Conservation (phyloP, 371 early-diverging fungal genomes). For the Mortierella sp. region DNA sequence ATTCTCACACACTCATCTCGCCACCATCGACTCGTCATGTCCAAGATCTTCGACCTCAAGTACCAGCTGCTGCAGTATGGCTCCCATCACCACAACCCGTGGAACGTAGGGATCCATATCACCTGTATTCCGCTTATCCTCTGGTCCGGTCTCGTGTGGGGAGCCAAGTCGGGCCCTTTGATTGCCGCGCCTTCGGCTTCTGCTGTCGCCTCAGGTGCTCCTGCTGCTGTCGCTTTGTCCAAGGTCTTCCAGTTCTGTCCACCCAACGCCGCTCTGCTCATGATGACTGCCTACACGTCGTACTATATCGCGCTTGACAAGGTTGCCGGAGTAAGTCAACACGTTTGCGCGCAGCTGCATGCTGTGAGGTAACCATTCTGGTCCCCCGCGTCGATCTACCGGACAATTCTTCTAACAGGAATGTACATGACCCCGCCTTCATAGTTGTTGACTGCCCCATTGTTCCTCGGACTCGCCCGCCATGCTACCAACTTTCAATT, state of each 20-base stretch:
- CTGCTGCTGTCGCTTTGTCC: conserved; percentile 30
- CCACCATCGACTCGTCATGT: conserved; percentile 19
- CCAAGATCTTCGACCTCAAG: conserved; percentile 72
- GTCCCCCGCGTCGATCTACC: too few relatives aligned
- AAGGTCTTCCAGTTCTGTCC: conserved; percentile 48
- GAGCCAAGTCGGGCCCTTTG: conserved; percentile 67
- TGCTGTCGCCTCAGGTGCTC: conserved; percentile 31
- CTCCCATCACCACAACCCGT: conserved; percentile 78
- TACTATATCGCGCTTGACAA: conserved; percentile 89
- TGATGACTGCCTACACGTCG: conserved; percentile 61
- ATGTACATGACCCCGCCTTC: too few relatives aligned
- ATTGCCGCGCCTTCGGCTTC: conserved; percentile 42
- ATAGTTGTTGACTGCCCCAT: conserved; percentile 67
- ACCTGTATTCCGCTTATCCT: conserved; percentile 92
- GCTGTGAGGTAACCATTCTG: too few relatives aligned
- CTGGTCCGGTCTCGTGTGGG: conserved; percentile 80
- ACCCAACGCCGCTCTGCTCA: conserved; percentile 70
- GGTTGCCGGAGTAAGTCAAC: conserved; percentile 72
- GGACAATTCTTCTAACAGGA: too few relatives aligned
- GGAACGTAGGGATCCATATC: conserved; percentile 89
- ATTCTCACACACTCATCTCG: too few relatives aligned
- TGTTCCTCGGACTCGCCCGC: conserved; percentile 67
- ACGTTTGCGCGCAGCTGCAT: too few relatives aligned
- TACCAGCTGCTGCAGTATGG: conserved; percentile 83
- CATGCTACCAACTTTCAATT: conserved; percentile 67